phyloP scores from a whole-genome alignment of 768 basidiomycete genomes.

The Leccinum subtestaceum region DNA sequence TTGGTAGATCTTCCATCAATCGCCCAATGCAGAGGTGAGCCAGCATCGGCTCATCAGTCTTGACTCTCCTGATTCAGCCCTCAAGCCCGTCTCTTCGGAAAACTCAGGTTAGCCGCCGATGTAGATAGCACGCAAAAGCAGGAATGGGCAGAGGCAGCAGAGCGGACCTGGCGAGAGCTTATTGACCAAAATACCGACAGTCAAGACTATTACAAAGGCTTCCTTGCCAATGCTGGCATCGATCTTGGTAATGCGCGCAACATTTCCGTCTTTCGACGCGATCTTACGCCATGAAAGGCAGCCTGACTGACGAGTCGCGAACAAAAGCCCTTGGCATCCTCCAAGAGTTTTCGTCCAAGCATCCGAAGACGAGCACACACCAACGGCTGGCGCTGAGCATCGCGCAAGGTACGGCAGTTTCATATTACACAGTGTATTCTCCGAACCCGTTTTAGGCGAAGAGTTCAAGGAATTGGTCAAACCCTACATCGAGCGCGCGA shows the following conservation, averaged over 20 bases:
- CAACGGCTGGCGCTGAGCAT: slow-evolving; percentile 70
- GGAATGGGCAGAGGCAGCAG: slow-evolving; percentile 61
- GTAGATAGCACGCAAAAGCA: slow-evolving; percentile 11
- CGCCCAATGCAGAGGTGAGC: slow-evolving; percentile 63
- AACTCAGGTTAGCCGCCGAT: slow-evolving; percentile 34
- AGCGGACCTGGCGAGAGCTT: slow-evolving; percentile 75
- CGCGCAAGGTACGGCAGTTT: slow-evolving; percentile 43
- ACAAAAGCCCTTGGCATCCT: slow-evolving; percentile 56
- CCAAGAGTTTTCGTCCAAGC: slow-evolving; percentile 53
- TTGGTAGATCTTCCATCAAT: slow-evolving; percentile 72
- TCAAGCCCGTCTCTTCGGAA: slow-evolving; percentile 75
- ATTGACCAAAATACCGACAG: slow-evolving; percentile 86
- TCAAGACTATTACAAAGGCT: slow-evolving; percentile 76
- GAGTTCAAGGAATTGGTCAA: slow-evolving; percentile 63
- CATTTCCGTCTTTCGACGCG: neutral
- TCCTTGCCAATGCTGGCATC: slow-evolving; percentile 62
- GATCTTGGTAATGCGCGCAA: slow-evolving; percentile 51
- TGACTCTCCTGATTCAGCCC: slow-evolving; percentile 6
- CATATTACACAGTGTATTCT: neutral
- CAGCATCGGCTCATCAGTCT: neutral
- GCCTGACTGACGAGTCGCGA: slow-evolving; percentile 48
- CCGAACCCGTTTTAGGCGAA: slow-evolving; percentile 42
- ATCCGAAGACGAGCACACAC: slow-evolving; percentile 70
- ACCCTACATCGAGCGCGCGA: slow-evolving; percentile 64
- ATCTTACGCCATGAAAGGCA: slow-evolving; percentile 31